A percentile compares a stretch with the other conserved stretches of the same genome.
phyloP scores from a whole-genome alignment of 345 rosid genomes.

The Citrus medica region DNA sequence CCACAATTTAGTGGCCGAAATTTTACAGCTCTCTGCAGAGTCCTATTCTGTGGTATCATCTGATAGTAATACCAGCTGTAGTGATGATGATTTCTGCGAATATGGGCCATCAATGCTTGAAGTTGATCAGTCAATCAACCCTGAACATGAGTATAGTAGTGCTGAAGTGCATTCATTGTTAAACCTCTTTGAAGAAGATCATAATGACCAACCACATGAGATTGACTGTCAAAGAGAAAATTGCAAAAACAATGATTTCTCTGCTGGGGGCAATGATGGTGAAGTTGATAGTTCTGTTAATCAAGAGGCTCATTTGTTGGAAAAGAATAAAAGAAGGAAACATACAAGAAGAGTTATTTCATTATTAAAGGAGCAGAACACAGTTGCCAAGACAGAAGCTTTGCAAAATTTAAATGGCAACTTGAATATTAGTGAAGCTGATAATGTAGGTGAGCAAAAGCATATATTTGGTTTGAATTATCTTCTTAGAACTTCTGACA shows the following conservation, averaged over 20 bases:
- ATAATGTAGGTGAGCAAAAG: constrained; percentile 23
- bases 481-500: constrained; percentile 20
- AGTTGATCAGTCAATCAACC: constrained; percentile 35
- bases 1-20: constrained; percentile 87
- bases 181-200: constrained; percentile 17
- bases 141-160: constrained; percentile 16
- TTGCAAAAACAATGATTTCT: constrained; percentile 25
- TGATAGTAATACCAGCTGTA: constrained; percentile 74
- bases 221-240: constrained; percentile 32
- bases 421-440: constrained; percentile 28
- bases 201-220: constrained; percentile 18
- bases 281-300: constrained; percentile 38
- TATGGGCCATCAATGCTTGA: constrained; percentile 39
- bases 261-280: constrained; percentile 28
- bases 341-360: constrained; percentile 54
- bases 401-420: constrained; percentile 35
- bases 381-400: constrained; percentile 26
- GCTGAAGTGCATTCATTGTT: constrained; percentile 21
- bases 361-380: constrained; percentile 40
- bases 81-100: constrained; percentile 60
- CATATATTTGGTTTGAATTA: constrained; percentile 2
- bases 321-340: constrained; percentile 51
- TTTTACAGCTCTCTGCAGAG: constrained; percentile 86
- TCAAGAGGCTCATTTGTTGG: constrained; percentile 45
- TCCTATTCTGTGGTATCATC: constrained; percentile 79